A percentile compares a stretch with the other conserved stretches of the same genome.
phyloP scores from a whole-genome alignment of 257 asterid genomes.

The Plantago ovata region DNA sequence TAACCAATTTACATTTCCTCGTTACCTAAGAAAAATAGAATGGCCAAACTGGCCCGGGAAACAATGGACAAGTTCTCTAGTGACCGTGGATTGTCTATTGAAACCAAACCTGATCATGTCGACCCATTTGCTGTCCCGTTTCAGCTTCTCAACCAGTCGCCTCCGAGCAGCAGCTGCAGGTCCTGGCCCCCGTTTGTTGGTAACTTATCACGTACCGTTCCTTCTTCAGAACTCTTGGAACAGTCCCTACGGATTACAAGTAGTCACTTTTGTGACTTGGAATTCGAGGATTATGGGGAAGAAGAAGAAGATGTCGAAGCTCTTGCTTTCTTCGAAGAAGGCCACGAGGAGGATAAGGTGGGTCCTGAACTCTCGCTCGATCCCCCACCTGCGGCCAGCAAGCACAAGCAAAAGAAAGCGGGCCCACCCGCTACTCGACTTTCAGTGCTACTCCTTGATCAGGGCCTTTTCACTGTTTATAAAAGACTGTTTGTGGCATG shows the following conservation, averaged over 20 bases:
- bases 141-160: not conserved
- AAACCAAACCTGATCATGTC: slow-evolving; percentile 56
- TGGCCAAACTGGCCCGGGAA: slow-evolving; percentile 24
- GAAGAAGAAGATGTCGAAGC: slow-evolving; percentile 10
- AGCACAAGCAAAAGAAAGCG: slow-evolving; percentile 22
- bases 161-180: slow-evolving; percentile 30
- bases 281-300: slow-evolving; percentile 20
- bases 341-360: slow-evolving; percentile 23
- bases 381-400: slow-evolving; percentile 19
- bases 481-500: slow-evolving; percentile 54
- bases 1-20: no score
- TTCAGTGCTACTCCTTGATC: slow-evolving; percentile 65
- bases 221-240: slow-evolving; percentile 31
- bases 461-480: slow-evolving; percentile 75
- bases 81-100: slow-evolving; percentile 74
- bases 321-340: slow-evolving; percentile 47
- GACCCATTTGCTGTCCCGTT: slow-evolving; percentile 39
- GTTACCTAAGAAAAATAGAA: slow-evolving; percentile 5
- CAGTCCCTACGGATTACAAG: slow-evolving; percentile 54
- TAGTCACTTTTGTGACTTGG: slow-evolving; percentile 72
- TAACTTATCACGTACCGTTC: slow-evolving; percentile 31
- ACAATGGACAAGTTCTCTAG: slow-evolving; percentile 46
- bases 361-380: slow-evolving; percentile 14
- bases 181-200: slow-evolving; percentile 50
- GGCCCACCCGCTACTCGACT: slow-evolving; percentile 29